Conservation (phyloP, 495 filamentous ascomycete species). For the Penicillium pulvis region DNA sequence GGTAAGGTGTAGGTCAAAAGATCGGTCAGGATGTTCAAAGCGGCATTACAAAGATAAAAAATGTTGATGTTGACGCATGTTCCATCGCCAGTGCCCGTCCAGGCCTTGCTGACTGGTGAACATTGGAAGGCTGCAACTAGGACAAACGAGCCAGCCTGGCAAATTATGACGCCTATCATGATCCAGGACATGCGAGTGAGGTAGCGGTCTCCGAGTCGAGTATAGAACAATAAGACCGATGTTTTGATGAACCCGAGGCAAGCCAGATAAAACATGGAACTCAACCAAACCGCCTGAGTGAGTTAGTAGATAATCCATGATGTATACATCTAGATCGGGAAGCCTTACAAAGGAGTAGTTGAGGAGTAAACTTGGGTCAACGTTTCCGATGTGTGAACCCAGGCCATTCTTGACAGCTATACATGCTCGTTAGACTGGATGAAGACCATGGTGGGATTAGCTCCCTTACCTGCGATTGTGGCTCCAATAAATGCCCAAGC, state of each 20-base stretch:
- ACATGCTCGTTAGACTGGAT: slow-evolving; percentile 7
- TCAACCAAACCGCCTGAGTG: slow-evolving; percentile 39
- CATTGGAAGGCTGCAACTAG: slow-evolving; percentile 44
- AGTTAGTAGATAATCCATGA: background rate
- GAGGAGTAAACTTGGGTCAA: slow-evolving; percentile 21
- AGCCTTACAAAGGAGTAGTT: slow-evolving; percentile 36
- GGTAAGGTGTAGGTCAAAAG: slow-evolving; percentile 53
- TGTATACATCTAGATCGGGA: background rate
- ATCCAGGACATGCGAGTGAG: slow-evolving; percentile 34
- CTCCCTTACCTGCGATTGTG: slow-evolving; percentile 34
- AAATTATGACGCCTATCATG: slow-evolving; percentile 35
- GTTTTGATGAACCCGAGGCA: slow-evolving; percentile 44
- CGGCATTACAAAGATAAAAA: slow-evolving; percentile 47
- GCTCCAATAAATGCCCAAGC: slow-evolving; percentile 42
- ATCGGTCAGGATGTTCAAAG: slow-evolving; percentile 56
- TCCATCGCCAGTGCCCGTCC: slow-evolving; percentile 30
- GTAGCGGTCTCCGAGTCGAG: slow-evolving; percentile 36
- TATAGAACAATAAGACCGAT: slow-evolving; percentile 44
- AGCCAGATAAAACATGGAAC: slow-evolving; percentile 45
- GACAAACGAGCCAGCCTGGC: slow-evolving; percentile 38
- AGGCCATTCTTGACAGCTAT: slow-evolving; percentile 39
- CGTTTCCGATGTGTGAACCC: slow-evolving; percentile 31
- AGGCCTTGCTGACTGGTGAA: slow-evolving; percentile 35
- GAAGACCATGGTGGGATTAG: background rate
- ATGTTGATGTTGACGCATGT: slow-evolving; percentile 49